phyloP scores from a whole-genome alignment of 345 rosid species.

The Eucalyptus coolabah region DNA sequence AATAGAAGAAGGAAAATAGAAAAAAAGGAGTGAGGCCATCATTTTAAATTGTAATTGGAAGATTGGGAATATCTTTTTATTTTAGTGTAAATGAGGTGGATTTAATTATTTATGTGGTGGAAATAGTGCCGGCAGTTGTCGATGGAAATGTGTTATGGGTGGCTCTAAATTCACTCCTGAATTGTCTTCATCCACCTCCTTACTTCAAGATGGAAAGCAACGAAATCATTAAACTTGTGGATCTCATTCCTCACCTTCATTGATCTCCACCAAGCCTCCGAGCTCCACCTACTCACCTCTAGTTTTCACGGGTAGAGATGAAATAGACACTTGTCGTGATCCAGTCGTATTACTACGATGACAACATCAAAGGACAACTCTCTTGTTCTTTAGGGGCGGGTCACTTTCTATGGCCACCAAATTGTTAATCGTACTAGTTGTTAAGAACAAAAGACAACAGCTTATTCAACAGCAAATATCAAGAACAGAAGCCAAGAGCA shows the following conservation, averaged over 20 bases:
- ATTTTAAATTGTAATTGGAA: too few species aligned
- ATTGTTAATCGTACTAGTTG: background rate
- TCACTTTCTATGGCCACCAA: background rate
- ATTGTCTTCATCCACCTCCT: background rate
- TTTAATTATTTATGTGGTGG: too few species aligned
- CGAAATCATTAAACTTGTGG: background rate
- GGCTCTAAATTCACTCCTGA: too few species aligned
- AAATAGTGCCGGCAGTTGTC: too few species aligned
- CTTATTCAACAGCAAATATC: too few species aligned
- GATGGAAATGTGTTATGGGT: too few species aligned
- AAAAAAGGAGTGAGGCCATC: too few species aligned
- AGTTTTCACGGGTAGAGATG: background rate
- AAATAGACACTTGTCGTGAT: background rate
- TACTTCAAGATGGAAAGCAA: background rate
- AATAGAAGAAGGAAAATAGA: too few species aligned
- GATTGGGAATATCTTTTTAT: too few species aligned
- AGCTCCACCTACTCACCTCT: background rate
- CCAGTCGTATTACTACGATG: background rate
- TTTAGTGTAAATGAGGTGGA: too few species aligned
- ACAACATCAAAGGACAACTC: background rate
- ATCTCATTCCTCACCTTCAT: background rate
- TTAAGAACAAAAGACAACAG: too few species aligned
- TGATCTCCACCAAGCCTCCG: background rate
- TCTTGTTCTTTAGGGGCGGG: background rate
- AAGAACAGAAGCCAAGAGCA: too few species aligned